Evolutionary conservation across 2,329 filamentous ascomycete species (phyloP), one percentile per base, ranked within the genome.

Genomic region (Aspergillus tamarii): DNA sequence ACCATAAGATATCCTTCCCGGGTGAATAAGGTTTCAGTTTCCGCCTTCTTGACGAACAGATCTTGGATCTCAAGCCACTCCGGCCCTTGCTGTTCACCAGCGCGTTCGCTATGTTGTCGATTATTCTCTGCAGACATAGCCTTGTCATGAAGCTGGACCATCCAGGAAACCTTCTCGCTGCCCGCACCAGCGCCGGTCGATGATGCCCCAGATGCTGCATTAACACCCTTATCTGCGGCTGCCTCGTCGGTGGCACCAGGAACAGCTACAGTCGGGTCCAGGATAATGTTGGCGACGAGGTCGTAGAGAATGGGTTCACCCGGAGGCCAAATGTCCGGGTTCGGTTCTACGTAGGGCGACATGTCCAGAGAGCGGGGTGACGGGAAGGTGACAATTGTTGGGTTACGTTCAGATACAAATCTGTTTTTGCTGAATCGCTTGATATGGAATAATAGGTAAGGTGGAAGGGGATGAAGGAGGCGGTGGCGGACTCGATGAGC

Each of bases 361-460:
- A 97, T 89, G 76, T 99, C 93, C 10, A 99, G 87, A 48, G 90
- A 88, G 74, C 90, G 86, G 5, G 92, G 87, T 8, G 92, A 90
- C 67, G 94, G 92, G 78, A 98, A 99, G 0, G 94, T 98, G 67
- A 99, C 95, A 73, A 99, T 99, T 11, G 95, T 99, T 1, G 94
- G 95, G 77, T 99, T 99, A 57, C 95, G 91, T 80, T 98, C 94
- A 2, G 91, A 88, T 23, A 99, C 92, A 74, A 99, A 99, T 77
- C 97, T 97, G 83, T 99, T 99, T 69, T 91, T 89, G 70, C 90
- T 92, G 84, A 99, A 99, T 70, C 95, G 93, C 82, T 98, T 98
- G 82, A 98, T 90, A 82, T 99, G 94, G 81, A 99, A 93, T 59
- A 95, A 84, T 21, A 99, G 87, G 75, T 91, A 98, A 0, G 94